These are phyloP conservation scores for Pleurotus sapidus DNA, from an alignment of 768 basidiomycete species.

Conservation along the genomic window DNA sequence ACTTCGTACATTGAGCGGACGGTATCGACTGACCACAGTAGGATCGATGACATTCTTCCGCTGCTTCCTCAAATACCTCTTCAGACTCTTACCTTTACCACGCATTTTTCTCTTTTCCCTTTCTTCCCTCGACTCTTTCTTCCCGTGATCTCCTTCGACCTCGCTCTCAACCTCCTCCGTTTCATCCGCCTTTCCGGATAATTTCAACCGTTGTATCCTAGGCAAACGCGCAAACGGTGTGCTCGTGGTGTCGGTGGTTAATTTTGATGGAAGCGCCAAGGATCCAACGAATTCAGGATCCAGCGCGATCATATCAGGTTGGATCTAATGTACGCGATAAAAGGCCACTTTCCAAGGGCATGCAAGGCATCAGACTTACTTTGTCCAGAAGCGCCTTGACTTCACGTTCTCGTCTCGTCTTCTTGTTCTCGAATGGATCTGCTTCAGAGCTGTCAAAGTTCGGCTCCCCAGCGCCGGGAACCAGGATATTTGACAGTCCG, in stretches of 20 bases:
- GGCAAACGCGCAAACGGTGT: conserved; percentile 71
- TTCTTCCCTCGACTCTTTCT: conserved; percentile 50
- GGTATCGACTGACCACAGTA: conserved; percentile 42
- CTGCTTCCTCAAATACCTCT: conserved; percentile 86
- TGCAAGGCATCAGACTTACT: conserved; percentile 31
- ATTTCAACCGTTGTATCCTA: conserved; percentile 73
- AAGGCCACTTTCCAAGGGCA: background rate
- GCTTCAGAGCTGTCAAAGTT: conserved; percentile 94
- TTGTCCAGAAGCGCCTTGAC: conserved; percentile 90
- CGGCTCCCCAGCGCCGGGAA: conserved; percentile 91
- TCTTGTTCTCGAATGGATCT: conserved; percentile 90
- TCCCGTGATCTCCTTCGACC: conserved; percentile 34
- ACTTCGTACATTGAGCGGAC: background rate
- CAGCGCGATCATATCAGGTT: conserved; percentile 88
- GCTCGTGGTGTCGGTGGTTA: conserved; percentile 45
- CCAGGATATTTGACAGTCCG: conserved; percentile 82
- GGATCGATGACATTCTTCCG: conserved; percentile 95
- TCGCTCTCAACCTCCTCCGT: conserved; percentile 45
- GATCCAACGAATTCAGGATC: conserved; percentile 76
- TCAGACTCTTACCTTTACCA: conserved; percentile 84
- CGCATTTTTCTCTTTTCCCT: conserved; percentile 68
- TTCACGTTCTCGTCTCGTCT: conserved; percentile 82
- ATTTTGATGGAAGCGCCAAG: conserved; percentile 57
- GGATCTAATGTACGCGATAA: conserved; percentile 50
- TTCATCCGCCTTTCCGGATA: conserved; percentile 72